phyloP scores from a whole-genome alignment of 345 rosid genomes.

The Psidium guajava region DNA sequence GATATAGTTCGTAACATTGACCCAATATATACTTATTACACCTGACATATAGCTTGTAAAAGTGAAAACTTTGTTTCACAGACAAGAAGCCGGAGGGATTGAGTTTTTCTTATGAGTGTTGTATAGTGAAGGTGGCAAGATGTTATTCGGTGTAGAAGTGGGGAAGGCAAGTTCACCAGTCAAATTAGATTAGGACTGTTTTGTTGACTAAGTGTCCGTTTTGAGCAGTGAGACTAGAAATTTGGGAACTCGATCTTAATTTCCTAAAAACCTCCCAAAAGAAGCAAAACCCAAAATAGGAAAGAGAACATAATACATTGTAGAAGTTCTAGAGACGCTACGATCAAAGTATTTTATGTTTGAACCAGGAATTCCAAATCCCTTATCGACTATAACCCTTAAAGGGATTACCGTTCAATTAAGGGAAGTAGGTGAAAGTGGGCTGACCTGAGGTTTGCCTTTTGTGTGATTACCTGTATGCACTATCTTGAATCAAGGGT shows the following conservation, averaged over 20 bases:
- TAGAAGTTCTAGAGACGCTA: neutral
- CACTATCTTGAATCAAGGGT: neutral
- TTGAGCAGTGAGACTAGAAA: neutral
- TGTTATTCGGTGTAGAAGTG: neutral
- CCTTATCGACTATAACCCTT: too few relatives aligned
- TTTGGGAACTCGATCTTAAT: neutral
- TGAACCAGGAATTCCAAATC: too few relatives aligned
- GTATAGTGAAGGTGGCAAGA: neutral
- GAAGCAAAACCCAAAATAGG: neutral
- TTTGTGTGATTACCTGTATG: too few relatives aligned
- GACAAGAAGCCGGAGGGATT: neutral
- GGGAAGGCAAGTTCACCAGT: neutral
- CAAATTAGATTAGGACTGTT: neutral
- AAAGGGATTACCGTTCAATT: too few relatives aligned
- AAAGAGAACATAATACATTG: neutral
- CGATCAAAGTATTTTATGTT: neutral
- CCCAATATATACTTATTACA: neutral
- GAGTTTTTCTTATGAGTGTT: neutral
- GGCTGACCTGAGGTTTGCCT: too few relatives aligned
- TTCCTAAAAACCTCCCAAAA: neutral
- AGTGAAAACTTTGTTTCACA: neutral
- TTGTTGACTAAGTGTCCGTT: neutral
- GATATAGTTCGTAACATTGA: neutral
- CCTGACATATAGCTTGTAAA: neutral
- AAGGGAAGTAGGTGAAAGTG: too few relatives aligned